These are phyloP conservation scores for Fusarium staphyleae DNA, from an alignment of 2,329 filamentous ascomycete genomes.

Conservation along the genomic window DNA sequence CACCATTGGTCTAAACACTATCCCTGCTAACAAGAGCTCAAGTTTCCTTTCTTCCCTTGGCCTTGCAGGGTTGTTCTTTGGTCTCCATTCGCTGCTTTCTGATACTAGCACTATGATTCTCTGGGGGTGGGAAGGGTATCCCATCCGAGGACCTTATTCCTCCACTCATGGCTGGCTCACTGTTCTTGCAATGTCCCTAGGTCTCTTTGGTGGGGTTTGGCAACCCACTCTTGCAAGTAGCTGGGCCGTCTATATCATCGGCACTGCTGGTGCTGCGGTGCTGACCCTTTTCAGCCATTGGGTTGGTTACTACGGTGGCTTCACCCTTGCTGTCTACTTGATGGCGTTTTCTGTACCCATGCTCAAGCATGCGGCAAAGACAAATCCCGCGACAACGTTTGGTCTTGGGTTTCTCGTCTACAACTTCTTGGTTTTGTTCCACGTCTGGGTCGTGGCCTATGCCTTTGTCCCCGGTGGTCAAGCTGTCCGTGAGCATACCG, in stretches of 20 bases:
- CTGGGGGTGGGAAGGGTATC: conserved; percentile 98
- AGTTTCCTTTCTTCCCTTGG: conserved; percentile 76
- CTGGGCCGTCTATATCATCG: conserved; percentile 81
- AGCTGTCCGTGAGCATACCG: conserved; percentile 89
- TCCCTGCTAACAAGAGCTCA: conserved; percentile 65
- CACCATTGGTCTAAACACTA: conserved; percentile 47
- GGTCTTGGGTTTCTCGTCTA: conserved; percentile 90
- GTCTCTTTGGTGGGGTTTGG: conserved; percentile 78
- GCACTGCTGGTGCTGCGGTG: conserved; percentile 79
- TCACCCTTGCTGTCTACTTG: conserved; percentile 78
- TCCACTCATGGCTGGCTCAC: conserved; percentile 91
- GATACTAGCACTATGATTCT: conserved; percentile 99
- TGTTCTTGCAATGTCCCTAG: conserved; percentile 83
- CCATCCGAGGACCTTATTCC: conserved; percentile 84
- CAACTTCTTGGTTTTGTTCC: conserved; percentile 94
- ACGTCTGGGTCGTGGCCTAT: conserved; percentile 98
- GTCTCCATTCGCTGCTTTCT: conserved; percentile 88
- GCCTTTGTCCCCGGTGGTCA: conserved; percentile 96
- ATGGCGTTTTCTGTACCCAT: conserved; percentile 80
- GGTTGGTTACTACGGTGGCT: conserved; percentile 86
- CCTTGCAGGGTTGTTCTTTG: conserved; percentile 85
- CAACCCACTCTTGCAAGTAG: conserved; percentile 73
- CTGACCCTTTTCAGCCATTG: conserved; percentile 82
- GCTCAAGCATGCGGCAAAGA: conserved; percentile 76
- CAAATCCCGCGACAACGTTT: conserved; percentile 80